Evolutionary conservation across 805 yeast genomes (phyloP), one percentile per base, ranked within the genome.

Genomic region (Saccharomycopsis synnaedendra): DNA sequence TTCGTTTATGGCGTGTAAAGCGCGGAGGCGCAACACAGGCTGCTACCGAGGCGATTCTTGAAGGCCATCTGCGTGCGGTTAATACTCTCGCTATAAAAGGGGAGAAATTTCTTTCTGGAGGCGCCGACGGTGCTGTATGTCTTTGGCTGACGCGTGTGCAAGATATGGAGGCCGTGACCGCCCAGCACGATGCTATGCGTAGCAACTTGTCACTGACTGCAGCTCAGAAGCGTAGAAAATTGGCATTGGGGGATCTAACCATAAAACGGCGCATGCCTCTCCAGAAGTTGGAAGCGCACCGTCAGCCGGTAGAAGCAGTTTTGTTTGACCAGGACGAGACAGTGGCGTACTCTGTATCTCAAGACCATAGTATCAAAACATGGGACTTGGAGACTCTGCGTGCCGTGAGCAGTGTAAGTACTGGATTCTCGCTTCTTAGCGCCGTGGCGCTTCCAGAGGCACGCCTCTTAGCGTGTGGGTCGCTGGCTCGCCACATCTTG

Each of bases 401-500:
- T 55, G 78, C 87, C 57, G 83, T 93, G 32, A 96, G 88, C 61
- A 85, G 97, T 3, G 82, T 84, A 64, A 75, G 84, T 27, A 88
- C 97, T 0, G 84, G 89, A 9, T 89, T 76, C 64, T 82, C 97
- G 7, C 71, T 93, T 54, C 71, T 89, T 41, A 85, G 96, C 0
- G 65, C 89, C 32, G 70, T 80, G 32, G 80, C 80, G 55, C 69
- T 93, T 52, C 77, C 85, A 5, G 70, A 75, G 44, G 67, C 81
- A 46, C 76, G 85, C 53, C 68, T 93, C 47, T 66, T 93, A 32
- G 95, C 89, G 5, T 78, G 90, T 49, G 98, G 98, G n/a, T 87
- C 97, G 1, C 82, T 96, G 8, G 97, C 97, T n/a, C 82, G 98
- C 65, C 97, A 93, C 64, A 89, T 93, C 54, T 82, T 88, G 47